Base-by-base conservation (phyloP, 2,329 filamentous ascomycete species). In the Xylariomycetidae sp. region DNA sequence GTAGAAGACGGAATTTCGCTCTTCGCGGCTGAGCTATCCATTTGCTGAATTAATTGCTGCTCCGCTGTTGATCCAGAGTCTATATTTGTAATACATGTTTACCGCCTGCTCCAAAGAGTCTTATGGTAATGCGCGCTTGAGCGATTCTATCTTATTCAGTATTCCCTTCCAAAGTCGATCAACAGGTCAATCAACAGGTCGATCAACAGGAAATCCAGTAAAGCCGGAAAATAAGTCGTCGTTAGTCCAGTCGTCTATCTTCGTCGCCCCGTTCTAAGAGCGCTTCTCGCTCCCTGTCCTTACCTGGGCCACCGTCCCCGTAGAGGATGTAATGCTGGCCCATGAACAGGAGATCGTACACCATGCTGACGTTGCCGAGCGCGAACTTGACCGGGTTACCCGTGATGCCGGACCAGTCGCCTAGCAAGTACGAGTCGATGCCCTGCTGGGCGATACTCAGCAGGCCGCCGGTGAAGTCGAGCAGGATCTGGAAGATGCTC, bases 311-410 rank as follows among this genome's bases (percentile, higher is more conserved):
- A 3, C 50, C 45, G 4, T 53, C 53, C 12, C 54, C 56, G 54
- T 95, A 97, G 14, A 95, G 59, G 22, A 89, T 65, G 50, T 89
- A 97, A 61, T 97, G 92, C 64, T 98, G 92, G 4, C 74, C 53
- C 32, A 97, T 82, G 56, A 97, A 97, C 30, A 95, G 69, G 19
- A 84, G 44, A 56, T 97, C 90, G 57, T 95, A 97, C 3, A 86
- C 58, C 49, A 97, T 82, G 37, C 82, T 88, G 28, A 95, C 77
- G 53, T 94, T 90, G 11, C 86, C 85, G 26, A 97, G 70, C 3
- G 81, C 79, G 38, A 97, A 79, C 65, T 97, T 98, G 48, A 92
- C 82, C 1, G 88, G 87, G 58, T 97, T 97, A 2, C 89, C 90
- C 0, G 82, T 88, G 37, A 97, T 71, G 15, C 90, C 92, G 30